Evolutionary conservation across 2,329 filamentous ascomycete species (phyloP), one percentile per base, ranked within the genome.

Genomic region (Penicillium verrucosum): DNA sequence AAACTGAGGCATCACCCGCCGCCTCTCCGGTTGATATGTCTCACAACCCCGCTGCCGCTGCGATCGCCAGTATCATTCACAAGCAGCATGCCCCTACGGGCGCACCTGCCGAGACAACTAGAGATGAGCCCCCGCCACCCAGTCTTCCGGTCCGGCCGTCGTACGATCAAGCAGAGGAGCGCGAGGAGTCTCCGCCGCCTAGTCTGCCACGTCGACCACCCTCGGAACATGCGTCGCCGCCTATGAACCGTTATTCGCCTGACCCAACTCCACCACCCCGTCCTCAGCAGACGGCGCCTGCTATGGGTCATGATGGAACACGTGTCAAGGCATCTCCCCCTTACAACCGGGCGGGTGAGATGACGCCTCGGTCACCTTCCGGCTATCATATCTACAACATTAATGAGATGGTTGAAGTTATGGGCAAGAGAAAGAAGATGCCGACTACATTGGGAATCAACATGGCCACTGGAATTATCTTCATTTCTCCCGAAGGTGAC

Each of bases 361-460:
- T 80, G 48, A 77, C 82, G 3, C 78, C 80, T 25, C 70, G 74
- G 30, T 87, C 88, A 2, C 89, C 90, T 5, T 89, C 90, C 18
- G 90, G 90, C 2, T 97, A 92, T 70, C 92, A 95, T 70, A 81
- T 97, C 73, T 97, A 97, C 77, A 97, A 96, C 67, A 92, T 97
- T 67, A 96, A 92, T 71, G 93, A 97, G 76, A 96, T 96, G 89
- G 85, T 96, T 5, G 93, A 92, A n/a, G 86, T 94, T 43, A 92
- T 96, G 85, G 93, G 93, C 55, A 96, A 96, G 79, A 89, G 90
- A 68, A 96, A 96, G 80, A 97, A 97, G 78, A 94, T 97, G 90
- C 92, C 93, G 1, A 96, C 92, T n/a, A 96, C 90, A 0, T 76
- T 97, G 37, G 93, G 93, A n/a, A 88, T 97, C 69, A 97, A 97